phyloP scores from a whole-genome alignment of 202 grass and related monocot genomes.

The Cymbopogon flexuosus region DNA sequence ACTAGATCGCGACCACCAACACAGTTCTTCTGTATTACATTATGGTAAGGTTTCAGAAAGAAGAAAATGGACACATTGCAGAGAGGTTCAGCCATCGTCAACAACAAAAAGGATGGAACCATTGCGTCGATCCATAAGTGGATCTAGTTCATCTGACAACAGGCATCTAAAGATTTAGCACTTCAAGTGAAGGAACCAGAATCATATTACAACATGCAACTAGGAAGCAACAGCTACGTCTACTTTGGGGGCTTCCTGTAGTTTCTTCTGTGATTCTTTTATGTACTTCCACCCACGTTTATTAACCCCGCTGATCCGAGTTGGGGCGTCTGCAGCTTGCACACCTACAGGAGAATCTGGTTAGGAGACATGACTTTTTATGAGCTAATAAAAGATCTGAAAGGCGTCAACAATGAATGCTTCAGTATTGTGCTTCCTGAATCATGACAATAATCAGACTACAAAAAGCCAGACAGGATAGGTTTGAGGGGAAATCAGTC shows the following conservation, averaged over 20 bases:
- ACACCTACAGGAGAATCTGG: conserved; percentile 36
- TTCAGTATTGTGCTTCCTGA: background rate
- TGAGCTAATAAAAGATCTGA: background rate
- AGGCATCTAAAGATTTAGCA: background rate
- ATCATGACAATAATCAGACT: background rate
- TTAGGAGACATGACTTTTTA: background rate
- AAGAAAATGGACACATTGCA: background rate
- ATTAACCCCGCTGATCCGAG: conserved; percentile 75
- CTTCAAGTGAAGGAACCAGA: background rate
- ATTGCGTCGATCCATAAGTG: background rate
- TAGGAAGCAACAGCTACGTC: conserved; percentile 10
- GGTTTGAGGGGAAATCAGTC: background rate
- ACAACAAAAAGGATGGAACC: background rate
- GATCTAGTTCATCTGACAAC: conserved; percentile 8
- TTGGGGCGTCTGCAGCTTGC: conserved; percentile 46
- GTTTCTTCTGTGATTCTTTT: conserved; percentile 55
- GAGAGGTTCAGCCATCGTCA: background rate
- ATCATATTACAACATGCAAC: background rate
- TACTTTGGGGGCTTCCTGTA: conserved; percentile 35
- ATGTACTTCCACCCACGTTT: conserved; percentile 88
- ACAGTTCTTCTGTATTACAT: conserved; percentile 1
- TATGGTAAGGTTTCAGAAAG: background rate
- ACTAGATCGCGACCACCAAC: background rate
- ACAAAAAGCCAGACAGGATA: background rate
- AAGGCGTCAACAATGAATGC: background rate